phyloP scores from a whole-genome alignment of 495 filamentous ascomycete species.

The Penicillium robsamsonii region DNA sequence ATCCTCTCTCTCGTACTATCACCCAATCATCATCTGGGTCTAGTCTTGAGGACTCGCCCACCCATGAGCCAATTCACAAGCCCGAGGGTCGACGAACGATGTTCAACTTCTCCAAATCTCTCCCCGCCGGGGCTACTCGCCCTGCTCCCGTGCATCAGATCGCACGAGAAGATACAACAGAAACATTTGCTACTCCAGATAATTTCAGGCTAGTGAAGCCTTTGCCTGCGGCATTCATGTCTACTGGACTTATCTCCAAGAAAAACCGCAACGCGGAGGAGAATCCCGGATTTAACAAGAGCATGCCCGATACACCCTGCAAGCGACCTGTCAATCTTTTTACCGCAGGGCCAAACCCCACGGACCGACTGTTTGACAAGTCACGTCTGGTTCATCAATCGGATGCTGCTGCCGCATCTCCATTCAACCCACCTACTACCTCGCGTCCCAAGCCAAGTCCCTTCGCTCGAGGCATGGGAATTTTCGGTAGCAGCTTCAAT shows the following conservation, averaged over 20 bases:
- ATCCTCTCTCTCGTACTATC: conserved; percentile 81
- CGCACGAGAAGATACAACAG: conserved; percentile 45
- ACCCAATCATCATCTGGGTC: conserved; percentile 81
- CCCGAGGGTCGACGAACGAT: conserved; percentile 50
- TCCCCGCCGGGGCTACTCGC: conserved; percentile 65
- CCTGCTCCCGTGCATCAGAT: conserved; percentile 41
- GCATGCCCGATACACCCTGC: conserved; percentile 92
- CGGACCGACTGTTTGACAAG: conserved; percentile 54
- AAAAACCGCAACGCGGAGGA: conserved; percentile 61
- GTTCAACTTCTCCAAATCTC: conserved; percentile 74
- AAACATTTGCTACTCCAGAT: conserved; percentile 75
- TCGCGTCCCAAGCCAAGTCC: conserved; percentile 49
- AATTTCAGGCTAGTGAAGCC: conserved; percentile 83
- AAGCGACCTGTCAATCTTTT: conserved; percentile 72
- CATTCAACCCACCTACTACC: conserved; percentile 53
- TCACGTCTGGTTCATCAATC: conserved; percentile 57
- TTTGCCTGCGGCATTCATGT: conserved; percentile 83
- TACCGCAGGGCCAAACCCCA: conserved; percentile 56
- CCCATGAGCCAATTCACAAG: conserved; percentile 58
- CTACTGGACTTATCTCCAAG: conserved; percentile 92
- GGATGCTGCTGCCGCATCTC: conserved; percentile 62
- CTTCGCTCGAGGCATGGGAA: conserved; percentile 65
- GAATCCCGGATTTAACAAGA: conserved; percentile 30
- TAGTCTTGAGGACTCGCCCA: conserved; percentile 75
- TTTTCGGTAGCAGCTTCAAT: conserved; percentile 62